Base-by-base conservation (phyloP, 352 stramenopile genomes). In the Globisporangium mamillatum region DNA sequence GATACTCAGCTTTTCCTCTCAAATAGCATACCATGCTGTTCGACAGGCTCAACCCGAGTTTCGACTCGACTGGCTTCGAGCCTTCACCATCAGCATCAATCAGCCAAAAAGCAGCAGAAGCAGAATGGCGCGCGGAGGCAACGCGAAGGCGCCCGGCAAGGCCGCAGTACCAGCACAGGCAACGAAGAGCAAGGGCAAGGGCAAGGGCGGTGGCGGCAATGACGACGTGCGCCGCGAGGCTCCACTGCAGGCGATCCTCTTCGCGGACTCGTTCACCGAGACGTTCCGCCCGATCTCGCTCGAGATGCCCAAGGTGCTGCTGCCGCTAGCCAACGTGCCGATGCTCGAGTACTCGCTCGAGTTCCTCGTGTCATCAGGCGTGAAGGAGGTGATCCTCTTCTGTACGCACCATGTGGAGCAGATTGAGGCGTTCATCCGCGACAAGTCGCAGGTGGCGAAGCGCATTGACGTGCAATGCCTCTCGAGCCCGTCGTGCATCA, bases 301-400 rank as follows among this genome's bases (percentile, higher is more conserved):
- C n/a, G 69, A 85, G 50, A 73, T 78, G 61, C 94, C 95, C 41
- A 98, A 99, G 77, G 88, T 98, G 24, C 75, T 99, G 24, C 92
- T 98, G 48, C 97, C 97, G 16, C 80, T 99, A 34, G 97, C 97
- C 59, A 99, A 99, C 82, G 91, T 99, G 16, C 89, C 96, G 0
- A 93, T 99, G 79, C 82, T 99, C 65, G 95, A 99, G 76, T 99
- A 99, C 77, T 90, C 95, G 57, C 88, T 99, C 52, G 97, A 99
- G 78, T 98, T 99, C 70, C 84, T 99, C 14, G 92, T 89, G 25
- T 86, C 89, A 18, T 90, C 93, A 22, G 96, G 95, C 67, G 95
- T 99, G 3, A 78, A 98, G 54, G 95, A 99, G 75, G 86, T 99
- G 6, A 90, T 99, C 71, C 79, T 99, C 20, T 96, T 99, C 61